Conservation (phyloP, 2,329 filamentous ascomycete genomes). For the Fusarium sp. region DNA sequence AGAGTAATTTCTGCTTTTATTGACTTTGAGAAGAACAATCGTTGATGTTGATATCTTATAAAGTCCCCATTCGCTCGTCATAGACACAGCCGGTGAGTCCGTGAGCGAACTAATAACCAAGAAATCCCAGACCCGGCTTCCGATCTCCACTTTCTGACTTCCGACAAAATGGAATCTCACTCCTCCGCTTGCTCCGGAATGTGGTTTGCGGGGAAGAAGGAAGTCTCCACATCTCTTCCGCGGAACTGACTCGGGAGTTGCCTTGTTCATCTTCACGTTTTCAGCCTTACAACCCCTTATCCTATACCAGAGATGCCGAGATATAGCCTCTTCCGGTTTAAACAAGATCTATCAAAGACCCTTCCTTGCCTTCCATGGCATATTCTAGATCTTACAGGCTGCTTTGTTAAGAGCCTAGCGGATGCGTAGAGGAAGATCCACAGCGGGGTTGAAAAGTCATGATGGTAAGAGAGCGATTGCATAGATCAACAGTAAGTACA, state of each 20-base stretch:
- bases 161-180: neutral
- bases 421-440: neutral
- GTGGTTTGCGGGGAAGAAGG: conserved; percentile 23
- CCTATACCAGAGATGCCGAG: neutral
- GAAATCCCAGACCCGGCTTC: conserved; percentile 12
- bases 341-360: neutral
- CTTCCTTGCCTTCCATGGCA: neutral
- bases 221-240: conserved; percentile 2
- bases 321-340: neutral
- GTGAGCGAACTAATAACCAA: neutral
- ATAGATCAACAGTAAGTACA: neutral
- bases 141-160: conserved; percentile 7
- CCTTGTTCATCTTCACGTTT: neutral
- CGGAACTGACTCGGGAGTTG: conserved; percentile 5
- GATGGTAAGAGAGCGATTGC: neutral
- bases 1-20: neutral
- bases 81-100: conserved; percentile 6
- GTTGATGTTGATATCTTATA: neutral
- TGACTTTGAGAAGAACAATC: neutral
- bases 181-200: neutral
- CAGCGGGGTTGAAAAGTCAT: neutral
- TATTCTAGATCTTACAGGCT: neutral
- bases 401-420: neutral
- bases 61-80: conserved; percentile 4
- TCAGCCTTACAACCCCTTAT: neutral